A percentile compares a stretch with the other conserved stretches of the same genome.
These are phyloP conservation scores for Nannochloris sp. DNA, from an alignment of 139 green algal genomes.

Conservation along the genomic window DNA sequence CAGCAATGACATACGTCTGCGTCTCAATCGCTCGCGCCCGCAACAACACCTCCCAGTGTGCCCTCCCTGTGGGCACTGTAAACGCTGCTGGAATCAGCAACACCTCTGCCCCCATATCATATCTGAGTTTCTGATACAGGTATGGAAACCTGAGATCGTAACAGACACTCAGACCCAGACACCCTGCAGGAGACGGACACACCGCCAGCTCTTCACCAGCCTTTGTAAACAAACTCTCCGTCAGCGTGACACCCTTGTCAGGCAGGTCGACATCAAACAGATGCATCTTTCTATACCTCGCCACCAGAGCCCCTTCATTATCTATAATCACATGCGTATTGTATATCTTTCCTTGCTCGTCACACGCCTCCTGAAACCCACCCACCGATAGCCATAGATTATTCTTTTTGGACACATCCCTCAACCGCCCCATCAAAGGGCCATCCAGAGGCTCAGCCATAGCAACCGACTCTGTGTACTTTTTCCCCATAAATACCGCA, in stretches of 20 bases:
- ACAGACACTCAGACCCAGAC: slow-evolving; percentile 79
- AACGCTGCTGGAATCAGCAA: slow-evolving; percentile 66
- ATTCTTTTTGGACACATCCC: slow-evolving; percentile 49
- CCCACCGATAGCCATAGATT: slow-evolving; percentile 86
- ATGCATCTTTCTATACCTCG: slow-evolving; percentile 76
- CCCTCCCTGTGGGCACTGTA: slow-evolving; percentile 52
- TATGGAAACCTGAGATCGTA: slow-evolving; percentile 96
- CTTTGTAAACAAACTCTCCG: slow-evolving; percentile 66
- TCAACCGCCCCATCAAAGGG: slow-evolving; percentile 45
- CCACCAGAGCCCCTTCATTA: slow-evolving; percentile 32
- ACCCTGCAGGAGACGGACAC: slow-evolving; percentile 54
- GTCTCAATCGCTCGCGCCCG: slow-evolving; percentile 86
- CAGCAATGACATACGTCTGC: slow-evolving; percentile 86
- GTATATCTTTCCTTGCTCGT: slow-evolving; percentile 36
- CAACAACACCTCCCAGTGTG: slow-evolving; percentile 94
- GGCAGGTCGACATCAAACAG: slow-evolving; percentile 89
- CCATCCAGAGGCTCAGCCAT: slow-evolving; percentile 58
- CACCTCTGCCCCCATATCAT: slow-evolving; percentile 58
- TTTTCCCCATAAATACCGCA: slow-evolving; percentile 77
- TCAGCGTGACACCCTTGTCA: slow-evolving; percentile 63
- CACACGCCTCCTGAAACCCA: slow-evolving; percentile 68
- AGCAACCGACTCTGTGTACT: slow-evolving; percentile 43
- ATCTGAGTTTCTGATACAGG: slow-evolving; percentile 76
- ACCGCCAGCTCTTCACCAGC: slow-evolving; percentile 56
- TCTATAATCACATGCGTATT: slow-evolving; percentile 86